Percentiles rank a stretch among this genome's conserved stretches.
phyloP scores from a whole-genome alignment of 2,329 filamentous ascomycete species.

The Diaporthe sp. region DNA sequence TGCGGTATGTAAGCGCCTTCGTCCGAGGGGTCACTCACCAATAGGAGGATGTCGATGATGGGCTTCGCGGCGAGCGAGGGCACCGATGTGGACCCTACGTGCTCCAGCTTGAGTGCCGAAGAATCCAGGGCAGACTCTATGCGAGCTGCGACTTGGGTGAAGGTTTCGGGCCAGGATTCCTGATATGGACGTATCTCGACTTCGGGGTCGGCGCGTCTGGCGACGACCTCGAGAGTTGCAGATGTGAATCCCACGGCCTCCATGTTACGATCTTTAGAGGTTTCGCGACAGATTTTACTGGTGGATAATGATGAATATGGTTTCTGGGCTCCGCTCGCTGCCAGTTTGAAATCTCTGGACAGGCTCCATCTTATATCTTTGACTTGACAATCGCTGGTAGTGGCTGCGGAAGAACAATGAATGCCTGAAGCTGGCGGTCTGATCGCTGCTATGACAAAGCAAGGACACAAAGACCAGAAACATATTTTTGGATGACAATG shows the following conservation, averaged over 20 bases:
- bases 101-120: not conserved
- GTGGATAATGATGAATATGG: not conserved
- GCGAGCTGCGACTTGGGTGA: not conserved
- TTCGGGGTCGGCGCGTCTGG: not conserved
- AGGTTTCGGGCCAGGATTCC: not conserved
- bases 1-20: not conserved
- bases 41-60: not conserved
- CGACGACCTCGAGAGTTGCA: not conserved
- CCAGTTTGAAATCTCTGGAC: too few relatives aligned
- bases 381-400: not conserved
- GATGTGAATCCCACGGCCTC: not conserved
- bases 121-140: not conserved
- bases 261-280: not conserved
- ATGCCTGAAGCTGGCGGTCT: not conserved
- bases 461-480: not conserved
- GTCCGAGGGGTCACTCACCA: not conserved
- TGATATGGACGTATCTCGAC: not conserved
- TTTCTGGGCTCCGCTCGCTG: not conserved
- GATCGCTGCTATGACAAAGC: not conserved
- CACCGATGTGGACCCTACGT: not conserved
- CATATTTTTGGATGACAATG: not conserved
- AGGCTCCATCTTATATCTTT: not conserved
- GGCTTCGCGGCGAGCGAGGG: not conserved
- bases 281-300: not conserved
- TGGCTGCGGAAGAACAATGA: not conserved